phyloP scores from a whole-genome alignment of 2,329 filamentous ascomycete species.

The Chaetomium globosum region DNA sequence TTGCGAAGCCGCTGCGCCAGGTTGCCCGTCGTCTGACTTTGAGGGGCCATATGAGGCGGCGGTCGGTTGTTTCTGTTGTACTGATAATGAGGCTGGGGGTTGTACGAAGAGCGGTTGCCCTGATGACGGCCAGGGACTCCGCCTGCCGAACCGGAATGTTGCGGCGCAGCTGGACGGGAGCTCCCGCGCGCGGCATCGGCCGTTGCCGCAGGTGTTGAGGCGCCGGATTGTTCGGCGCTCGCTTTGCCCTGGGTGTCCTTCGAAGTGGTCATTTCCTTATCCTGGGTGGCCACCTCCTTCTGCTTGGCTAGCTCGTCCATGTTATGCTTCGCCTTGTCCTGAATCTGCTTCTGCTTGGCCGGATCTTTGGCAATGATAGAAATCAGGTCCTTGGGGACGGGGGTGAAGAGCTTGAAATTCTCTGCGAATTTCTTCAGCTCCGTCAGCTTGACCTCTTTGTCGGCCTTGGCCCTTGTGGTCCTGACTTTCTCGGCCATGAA shows the following conservation, averaged over 20 bases:
- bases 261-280: constrained; percentile 47
- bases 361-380: constrained; percentile 96
- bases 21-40: constrained; percentile 49
- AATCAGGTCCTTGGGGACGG: constrained; percentile 87
- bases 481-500: constrained; percentile 59
- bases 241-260: constrained; percentile 58
- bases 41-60: constrained; percentile 48
- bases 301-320: constrained; percentile 62
- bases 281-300: constrained; percentile 51
- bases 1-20: constrained; percentile 56
- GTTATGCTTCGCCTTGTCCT: constrained; percentile 81
- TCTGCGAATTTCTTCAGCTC: constrained; percentile 94
- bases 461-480: constrained; percentile 63
- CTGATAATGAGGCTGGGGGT: constrained; percentile 52
- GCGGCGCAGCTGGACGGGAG: constrained; percentile 43
- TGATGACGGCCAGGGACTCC: constrained; percentile 49
- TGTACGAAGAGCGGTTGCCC: constrained; percentile 53
- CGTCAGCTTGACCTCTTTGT: constrained; percentile 89
- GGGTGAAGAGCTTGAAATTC: constrained; percentile 91
- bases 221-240: constrained; percentile 37
- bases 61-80: constrained; percentile 54
- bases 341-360: constrained; percentile 89
- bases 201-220: constrained; percentile 30
- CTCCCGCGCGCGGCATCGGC: constrained; percentile 29
- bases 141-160: constrained; percentile 40